Base-by-base conservation (phyloP, 331 rosid genomes). In the Phaseolus coccineus region DNA sequence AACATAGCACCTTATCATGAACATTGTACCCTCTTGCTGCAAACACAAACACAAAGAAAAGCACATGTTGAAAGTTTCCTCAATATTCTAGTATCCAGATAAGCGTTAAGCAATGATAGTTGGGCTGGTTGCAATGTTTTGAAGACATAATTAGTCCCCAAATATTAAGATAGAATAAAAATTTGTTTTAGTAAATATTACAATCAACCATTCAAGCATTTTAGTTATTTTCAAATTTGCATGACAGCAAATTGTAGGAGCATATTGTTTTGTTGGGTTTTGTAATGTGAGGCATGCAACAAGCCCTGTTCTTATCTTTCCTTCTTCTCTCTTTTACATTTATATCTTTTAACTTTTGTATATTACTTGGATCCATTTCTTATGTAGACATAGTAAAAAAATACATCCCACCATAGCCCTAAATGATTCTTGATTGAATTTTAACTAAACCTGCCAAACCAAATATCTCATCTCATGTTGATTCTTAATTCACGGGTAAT, bases 41-140 rank as follows among this genome's bases (percentile, higher is more conserved):
- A 59, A 22, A 63, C 71, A 61, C 59, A 31, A 75, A 24, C 47
- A 47, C 59, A 58, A 30, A 46, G 56, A 57, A 46, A 74, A 59
- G 57, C 42, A 12, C 2, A 40, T 39, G 30, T 57, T 57, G 25
- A 42, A 42, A 59, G 70, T 59, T 46, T 33, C 70, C 44, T 74
- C 70, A 73, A 39, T 13, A 40, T 55, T 73, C 55, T 39, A n/a
- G 9, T 22, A 14, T 51, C 35, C 22, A 59, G 9, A 31, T 15
- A 13, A 22, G 51, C 3, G n/a, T 73, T 39, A 8, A 9, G 25
- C 14, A 35, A 16, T 35, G 70, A 64, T 64, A 55, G 33, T 27
- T 15, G 42, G 46, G 57, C 27, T 42, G 12, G 25, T 44, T 27
- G 19, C 27, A 74, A 74, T 74, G 40, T 58, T 59, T 40, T 58